Conservation (phyloP, 805 yeast species). For the Monosporozyma aerobia region DNA sequence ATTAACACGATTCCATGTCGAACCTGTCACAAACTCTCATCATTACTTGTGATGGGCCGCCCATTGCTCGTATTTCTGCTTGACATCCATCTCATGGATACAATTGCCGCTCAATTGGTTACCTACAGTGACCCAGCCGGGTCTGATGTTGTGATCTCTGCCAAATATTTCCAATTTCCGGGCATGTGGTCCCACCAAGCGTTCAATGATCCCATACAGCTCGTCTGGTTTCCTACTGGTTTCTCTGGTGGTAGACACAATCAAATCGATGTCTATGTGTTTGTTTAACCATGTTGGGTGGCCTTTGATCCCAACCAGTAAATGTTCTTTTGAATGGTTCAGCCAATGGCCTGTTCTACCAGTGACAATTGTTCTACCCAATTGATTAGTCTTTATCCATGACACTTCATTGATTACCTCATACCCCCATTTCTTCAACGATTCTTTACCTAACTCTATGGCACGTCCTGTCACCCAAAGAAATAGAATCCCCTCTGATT, state of each 20-base stretch:
- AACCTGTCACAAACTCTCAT: neutral
- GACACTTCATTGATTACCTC: conserved; percentile 65
- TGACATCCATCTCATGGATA: conserved; percentile 51
- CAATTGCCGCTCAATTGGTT: conserved; percentile 59
- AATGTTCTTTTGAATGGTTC: conserved; percentile 88
- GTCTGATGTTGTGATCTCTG: conserved; percentile 71
- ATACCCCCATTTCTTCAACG: conserved; percentile 78
- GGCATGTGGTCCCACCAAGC: conserved; percentile 68
- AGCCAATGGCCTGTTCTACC: conserved; percentile 98
- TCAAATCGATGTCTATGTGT: conserved; percentile 61
- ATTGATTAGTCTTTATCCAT: conserved; percentile 87
- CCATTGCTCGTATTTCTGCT: conserved; percentile 31
- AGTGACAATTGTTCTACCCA: conserved; percentile 81
- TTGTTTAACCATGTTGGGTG: conserved; percentile 60
- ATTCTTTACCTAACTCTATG: conserved; percentile 75
- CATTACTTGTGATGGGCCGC: neutral
- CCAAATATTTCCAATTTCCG: conserved; percentile 87
- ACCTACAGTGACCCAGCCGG: conserved; percentile 89
- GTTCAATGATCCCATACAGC: conserved; percentile 72
- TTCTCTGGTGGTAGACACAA: conserved; percentile 79
- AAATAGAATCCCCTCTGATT: conserved; percentile 73
- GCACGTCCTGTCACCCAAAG: conserved; percentile 96
- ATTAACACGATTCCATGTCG: conserved; percentile 6
- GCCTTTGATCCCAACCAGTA: conserved; percentile 80
- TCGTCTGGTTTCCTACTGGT: conserved; percentile 90